Conservation (phyloP, 768 basidiomycete genomes). For the Hirschioporus abietinus region DNA sequence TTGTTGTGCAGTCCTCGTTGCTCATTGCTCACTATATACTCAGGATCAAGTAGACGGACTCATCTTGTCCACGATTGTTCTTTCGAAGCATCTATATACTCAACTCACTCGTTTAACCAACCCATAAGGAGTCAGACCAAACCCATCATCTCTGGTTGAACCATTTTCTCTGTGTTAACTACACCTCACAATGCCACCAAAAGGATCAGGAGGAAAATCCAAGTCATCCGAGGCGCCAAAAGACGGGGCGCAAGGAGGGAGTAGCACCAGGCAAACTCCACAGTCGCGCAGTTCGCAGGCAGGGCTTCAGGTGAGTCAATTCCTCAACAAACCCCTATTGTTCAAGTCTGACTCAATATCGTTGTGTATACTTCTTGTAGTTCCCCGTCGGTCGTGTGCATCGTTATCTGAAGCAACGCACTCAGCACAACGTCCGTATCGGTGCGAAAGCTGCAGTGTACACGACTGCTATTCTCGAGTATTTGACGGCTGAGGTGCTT, state of each 20-base stretch:
- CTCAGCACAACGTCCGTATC: slow-evolving; percentile 90
- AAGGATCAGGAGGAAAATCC: slow-evolving; percentile 52
- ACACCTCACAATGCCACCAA: neutral
- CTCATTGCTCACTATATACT: too few relatives aligned
- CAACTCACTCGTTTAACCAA: too few relatives aligned
- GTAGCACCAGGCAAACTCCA: slow-evolving; percentile 28
- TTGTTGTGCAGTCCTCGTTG: neutral
- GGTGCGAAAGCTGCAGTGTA: slow-evolving; percentile 98
- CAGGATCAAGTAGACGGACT: too few relatives aligned
- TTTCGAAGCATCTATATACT: too few relatives aligned
- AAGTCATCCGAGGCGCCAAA: slow-evolving; percentile 36
- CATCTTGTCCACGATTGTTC: too few relatives aligned
- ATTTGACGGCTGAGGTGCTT: slow-evolving; percentile 92
- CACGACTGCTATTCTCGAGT: slow-evolving; percentile 93
- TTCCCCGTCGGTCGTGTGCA: slow-evolving; percentile 98
- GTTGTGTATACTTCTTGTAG: slow-evolving; percentile 31
- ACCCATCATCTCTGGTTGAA: too few relatives aligned
- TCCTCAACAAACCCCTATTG: slow-evolving; percentile 2
- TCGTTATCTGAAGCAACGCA: slow-evolving; percentile 87
- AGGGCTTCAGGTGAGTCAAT: slow-evolving; percentile 67
- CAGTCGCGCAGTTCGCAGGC: slow-evolving; percentile 79
- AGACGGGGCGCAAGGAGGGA: slow-evolving; percentile 26
- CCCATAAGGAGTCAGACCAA: too few relatives aligned
- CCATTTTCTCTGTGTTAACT: too few relatives aligned
- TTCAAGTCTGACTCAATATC: slow-evolving; percentile 9